These are phyloP conservation scores for Simplicillium sp. DNA, from an alignment of 2,329 filamentous ascomycete genomes.

Conservation along the genomic window DNA sequence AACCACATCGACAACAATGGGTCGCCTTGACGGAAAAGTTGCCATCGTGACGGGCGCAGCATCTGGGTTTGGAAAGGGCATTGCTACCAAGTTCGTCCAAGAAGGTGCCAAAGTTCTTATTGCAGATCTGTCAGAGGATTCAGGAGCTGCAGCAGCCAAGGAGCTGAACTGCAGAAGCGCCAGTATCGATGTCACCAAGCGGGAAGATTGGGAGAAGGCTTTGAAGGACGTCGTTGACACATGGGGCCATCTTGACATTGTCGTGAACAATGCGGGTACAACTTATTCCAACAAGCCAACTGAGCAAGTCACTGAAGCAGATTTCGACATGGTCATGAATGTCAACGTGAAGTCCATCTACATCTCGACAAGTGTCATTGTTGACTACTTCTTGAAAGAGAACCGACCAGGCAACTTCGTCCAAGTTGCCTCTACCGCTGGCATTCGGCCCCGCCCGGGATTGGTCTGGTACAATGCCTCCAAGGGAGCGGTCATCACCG, in stretches of 20 bases:
- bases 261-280: constrained; percentile 53
- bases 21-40: constrained; percentile 29
- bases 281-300: constrained; percentile 55
- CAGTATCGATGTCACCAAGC: constrained; percentile 39
- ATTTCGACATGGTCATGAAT: constrained; percentile 57
- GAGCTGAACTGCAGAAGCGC: constrained; percentile 34
- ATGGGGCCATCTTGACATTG: constrained; percentile 44
- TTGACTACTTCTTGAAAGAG: constrained; percentile 50
- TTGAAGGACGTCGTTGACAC: constrained; percentile 32
- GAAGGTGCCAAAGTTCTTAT: constrained; percentile 55
- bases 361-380: constrained; percentile 46
- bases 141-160: constrained; percentile 36
- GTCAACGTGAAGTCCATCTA: constrained; percentile 63
- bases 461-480: constrained; percentile 63
- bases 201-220: constrained; percentile 42
- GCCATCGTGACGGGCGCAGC: constrained; percentile 43
- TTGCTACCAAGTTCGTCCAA: constrained; percentile 45
- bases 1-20: constrained; percentile 9
- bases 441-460: constrained; percentile 46
- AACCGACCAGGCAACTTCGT: constrained; percentile 52
- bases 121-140: constrained; percentile 47
- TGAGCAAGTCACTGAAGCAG: constrained; percentile 51
- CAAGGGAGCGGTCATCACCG: constrained; percentile 56
- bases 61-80: constrained; percentile 55
- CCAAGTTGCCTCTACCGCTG: constrained; percentile 57